These are phyloP conservation scores for Barnettozyma californica DNA, from an alignment of 805 yeast species.

Conservation along the genomic window DNA sequence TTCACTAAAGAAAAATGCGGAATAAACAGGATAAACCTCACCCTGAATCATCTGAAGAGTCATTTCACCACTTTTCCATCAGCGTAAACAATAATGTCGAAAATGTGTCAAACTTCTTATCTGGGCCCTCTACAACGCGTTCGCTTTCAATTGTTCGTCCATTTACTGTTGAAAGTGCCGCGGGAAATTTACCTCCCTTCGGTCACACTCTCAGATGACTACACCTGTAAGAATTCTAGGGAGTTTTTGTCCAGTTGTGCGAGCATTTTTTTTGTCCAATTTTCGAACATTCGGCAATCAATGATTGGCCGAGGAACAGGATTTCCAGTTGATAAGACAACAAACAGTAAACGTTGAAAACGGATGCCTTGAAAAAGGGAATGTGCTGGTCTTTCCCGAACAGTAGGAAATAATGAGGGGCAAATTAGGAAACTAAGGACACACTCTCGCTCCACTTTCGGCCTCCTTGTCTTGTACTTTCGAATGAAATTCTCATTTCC, in stretches of 20 bases:
- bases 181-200: not conserved
- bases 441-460: not conserved
- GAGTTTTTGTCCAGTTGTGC: not conserved
- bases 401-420: not conserved
- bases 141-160: not conserved
- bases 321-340: not conserved
- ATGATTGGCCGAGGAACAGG: not conserved
- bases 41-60: not conserved
- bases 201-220: constrained; percentile 1
- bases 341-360: not conserved
- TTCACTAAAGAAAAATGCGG: not conserved
- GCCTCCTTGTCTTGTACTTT: too few species aligned
- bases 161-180: too few species aligned
- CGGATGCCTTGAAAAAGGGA: not conserved
- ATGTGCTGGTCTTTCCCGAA: not conserved
- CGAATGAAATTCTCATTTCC: too few species aligned
- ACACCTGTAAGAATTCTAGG: not conserved
- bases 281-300: not conserved
- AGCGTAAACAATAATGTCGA: not conserved
- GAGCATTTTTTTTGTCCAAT: not conserved
- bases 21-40: not conserved
- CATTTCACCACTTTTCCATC: not conserved
- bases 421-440: too few species aligned
- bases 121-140: not conserved
- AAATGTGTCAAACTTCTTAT: not conserved